A percentile compares a stretch with the other conserved stretches of the same genome.
Evolutionary conservation across 768 basidiomycete genomes (phyloP).

Genomic region (Hemileccinum impolitum): DNA sequence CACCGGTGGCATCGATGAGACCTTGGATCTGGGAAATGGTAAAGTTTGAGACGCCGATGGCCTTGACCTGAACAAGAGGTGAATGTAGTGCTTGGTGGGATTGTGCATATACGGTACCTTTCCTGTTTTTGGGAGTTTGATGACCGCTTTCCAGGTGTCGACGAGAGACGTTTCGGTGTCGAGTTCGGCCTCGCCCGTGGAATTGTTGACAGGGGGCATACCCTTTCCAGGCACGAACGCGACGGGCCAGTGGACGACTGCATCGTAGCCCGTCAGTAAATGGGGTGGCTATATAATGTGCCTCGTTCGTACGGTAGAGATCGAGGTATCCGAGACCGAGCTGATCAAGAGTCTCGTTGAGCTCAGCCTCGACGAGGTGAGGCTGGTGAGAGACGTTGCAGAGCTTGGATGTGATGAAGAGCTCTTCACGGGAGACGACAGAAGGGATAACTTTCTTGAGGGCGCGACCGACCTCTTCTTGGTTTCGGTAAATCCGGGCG

Average conservation of each 20-base stretch:
- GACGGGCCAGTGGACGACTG: conserved; percentile 81
- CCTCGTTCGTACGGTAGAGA: conserved; percentile 57
- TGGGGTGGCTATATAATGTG: conserved; percentile 6
- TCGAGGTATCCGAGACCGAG: conserved; percentile 78
- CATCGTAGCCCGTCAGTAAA: not conserved
- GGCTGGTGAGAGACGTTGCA: conserved; percentile 78
- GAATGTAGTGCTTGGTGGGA: not conserved
- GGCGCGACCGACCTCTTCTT: conserved; percentile 70
- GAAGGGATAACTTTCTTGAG: conserved; percentile 74
- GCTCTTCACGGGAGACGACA: conserved; percentile 75
- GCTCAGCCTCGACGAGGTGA: conserved; percentile 63
- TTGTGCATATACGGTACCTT: conserved; percentile 46
- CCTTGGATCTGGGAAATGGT: conserved; percentile 60
- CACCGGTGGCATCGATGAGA: conserved; percentile 65
- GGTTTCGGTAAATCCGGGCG: conserved; percentile 77
- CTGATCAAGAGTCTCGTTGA: conserved; percentile 71
- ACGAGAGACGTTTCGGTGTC: conserved; percentile 60
- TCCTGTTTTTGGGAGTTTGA: conserved; percentile 59
- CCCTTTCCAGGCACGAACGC: conserved; percentile 58
- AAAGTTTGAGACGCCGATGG: conserved; percentile 85
- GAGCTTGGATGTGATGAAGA: conserved; percentile 79
- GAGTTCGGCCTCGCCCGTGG: conserved; percentile 46
- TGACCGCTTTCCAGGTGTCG: conserved; percentile 83
- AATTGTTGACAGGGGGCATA: conserved; percentile 48
- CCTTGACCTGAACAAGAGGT: conserved; percentile 45